phyloP scores from a whole-genome alignment of 169 alveolate species.

The Miamiensis avidus region DNA sequence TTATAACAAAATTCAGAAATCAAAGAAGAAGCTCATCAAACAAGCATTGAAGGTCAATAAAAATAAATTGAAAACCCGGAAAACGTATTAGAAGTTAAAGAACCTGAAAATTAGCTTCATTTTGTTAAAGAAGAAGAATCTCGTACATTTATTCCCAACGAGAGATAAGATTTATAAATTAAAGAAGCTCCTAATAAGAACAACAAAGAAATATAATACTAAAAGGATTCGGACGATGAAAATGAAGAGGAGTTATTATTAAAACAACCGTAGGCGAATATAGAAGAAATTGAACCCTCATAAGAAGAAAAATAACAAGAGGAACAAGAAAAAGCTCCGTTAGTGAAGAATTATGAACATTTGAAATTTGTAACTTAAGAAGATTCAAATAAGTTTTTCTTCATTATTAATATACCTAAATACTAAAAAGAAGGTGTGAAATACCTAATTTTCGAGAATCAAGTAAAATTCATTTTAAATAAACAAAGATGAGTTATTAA shows the following conservation, averaged over 20 bases:
- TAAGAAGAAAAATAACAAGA: not conserved
- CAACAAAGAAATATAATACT: too few species aligned
- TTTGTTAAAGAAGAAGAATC: conserved; percentile 6
- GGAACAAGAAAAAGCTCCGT: not conserved
- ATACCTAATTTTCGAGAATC: conserved; percentile 3
- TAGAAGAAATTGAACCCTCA: not conserved
- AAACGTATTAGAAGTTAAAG: not conserved
- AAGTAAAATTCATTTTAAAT: too few species aligned
- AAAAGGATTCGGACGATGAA: not conserved
- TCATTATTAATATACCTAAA: conserved; percentile 9
- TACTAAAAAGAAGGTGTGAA: not conserved
- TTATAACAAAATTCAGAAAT: not conserved
- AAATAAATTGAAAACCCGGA: not conserved
- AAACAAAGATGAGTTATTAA: too few species aligned
- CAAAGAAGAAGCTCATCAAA: not conserved
- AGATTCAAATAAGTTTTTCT: conserved; percentile 7
- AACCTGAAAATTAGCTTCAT: conserved; percentile 16
- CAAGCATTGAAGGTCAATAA: too few species aligned
- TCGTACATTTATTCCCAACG: not conserved
- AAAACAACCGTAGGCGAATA: not conserved
- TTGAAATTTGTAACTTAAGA: not conserved
- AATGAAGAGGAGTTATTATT: not conserved
- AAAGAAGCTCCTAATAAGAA: not conserved
- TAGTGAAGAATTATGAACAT: not conserved
- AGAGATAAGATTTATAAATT: not conserved